Percentiles rank a stretch among this genome's conserved stretches.
phyloP scores from a whole-genome alignment of 2,329 filamentous ascomycete genomes.

The Ramularia collo-cygni region DNA sequence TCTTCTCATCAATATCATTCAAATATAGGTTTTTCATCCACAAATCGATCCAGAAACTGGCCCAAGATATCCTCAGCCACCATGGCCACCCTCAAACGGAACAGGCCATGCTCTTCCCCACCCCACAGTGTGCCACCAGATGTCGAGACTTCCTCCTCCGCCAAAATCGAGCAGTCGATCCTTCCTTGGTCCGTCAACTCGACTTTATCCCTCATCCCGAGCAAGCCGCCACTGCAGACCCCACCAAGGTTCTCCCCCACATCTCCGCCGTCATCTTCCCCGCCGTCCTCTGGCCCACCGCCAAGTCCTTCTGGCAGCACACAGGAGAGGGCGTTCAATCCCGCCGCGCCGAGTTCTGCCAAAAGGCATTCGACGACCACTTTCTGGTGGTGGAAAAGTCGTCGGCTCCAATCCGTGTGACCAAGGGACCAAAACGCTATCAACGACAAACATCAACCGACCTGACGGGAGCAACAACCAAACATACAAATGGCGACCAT shows the following conservation, averaged over 20 bases:
- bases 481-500: constrained; percentile 30
- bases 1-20: constrained; percentile 1
- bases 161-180: constrained; percentile 45
- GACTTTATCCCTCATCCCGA: constrained; percentile 58
- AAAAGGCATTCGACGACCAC: constrained; percentile 64
- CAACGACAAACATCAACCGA: constrained; percentile 49
- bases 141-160: constrained; percentile 67
- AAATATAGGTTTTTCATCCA: constrained; percentile 77
- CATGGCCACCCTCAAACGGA: constrained; percentile 54
- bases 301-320: constrained; percentile 98
- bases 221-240: constrained; percentile 35
- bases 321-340: constrained; percentile 89
- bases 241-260: constrained; percentile 38
- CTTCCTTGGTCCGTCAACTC: constrained; percentile 48
- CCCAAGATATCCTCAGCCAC: constrained; percentile 56
- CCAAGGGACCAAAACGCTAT: constrained; percentile 74
- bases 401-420: constrained; percentile 32
- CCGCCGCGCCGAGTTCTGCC: constrained; percentile 83
- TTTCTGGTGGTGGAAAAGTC: constrained; percentile 50
- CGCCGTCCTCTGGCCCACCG: constrained; percentile 57
- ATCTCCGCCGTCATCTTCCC: constrained; percentile 60
- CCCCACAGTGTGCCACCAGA: constrained; percentile 58
- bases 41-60: constrained; percentile 69
- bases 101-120: constrained; percentile 78
- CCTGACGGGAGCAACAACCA: constrained; percentile 21